Evolutionary conservation across 1,139 yeast species (phyloP).

Genomic region (Hemisphaericaspora subhashii): DNA sequence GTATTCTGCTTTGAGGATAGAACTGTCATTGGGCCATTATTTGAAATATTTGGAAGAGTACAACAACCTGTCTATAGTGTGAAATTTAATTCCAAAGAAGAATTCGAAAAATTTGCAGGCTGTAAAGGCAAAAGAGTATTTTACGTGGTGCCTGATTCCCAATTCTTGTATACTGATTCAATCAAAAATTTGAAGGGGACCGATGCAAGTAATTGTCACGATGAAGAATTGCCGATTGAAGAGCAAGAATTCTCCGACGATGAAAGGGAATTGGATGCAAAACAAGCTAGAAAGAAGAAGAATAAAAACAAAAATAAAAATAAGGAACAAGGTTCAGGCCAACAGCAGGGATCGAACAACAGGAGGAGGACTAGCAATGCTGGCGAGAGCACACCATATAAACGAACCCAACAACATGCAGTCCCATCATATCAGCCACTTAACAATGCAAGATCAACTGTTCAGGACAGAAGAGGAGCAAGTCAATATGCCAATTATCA

Average conservation of each 20-base stretch:
- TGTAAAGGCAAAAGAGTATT: slow-evolving; percentile 60
- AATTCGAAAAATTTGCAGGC: slow-evolving; percentile 44
- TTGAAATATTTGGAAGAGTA: slow-evolving; percentile 88
- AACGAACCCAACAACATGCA: slow-evolving; percentile 19
- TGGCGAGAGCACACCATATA: slow-evolving; percentile 6
- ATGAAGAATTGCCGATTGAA: slow-evolving; percentile 88
- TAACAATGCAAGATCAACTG: not conserved
- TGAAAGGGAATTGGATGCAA: slow-evolving; percentile 67
- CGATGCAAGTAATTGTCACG: slow-evolving; percentile 93
- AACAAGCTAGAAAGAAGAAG: slow-evolving; percentile 59
- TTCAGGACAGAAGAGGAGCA: slow-evolving; percentile 7
- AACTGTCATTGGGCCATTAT: slow-evolving; percentile 74
- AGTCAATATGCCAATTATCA: slow-evolving; percentile 8
- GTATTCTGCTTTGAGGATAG: slow-evolving; percentile 76
- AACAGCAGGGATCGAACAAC: not conserved
- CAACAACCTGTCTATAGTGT: slow-evolving; percentile 83
- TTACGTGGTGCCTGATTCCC: slow-evolving; percentile 80
- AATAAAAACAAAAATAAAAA: slow-evolving; percentile 40
- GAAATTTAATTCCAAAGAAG: slow-evolving; percentile 58
- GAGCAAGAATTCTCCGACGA: slow-evolving; percentile 97
- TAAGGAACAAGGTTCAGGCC: slow-evolving; percentile 10
- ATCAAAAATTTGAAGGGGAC: slow-evolving; percentile 76
- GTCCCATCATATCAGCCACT: slow-evolving; percentile 14
- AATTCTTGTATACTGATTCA: slow-evolving; percentile 73
- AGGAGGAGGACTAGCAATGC: slow-evolving; percentile 10